Conservation (phyloP, 768 basidiomycete species). For the Termitomyces heimii region DNA sequence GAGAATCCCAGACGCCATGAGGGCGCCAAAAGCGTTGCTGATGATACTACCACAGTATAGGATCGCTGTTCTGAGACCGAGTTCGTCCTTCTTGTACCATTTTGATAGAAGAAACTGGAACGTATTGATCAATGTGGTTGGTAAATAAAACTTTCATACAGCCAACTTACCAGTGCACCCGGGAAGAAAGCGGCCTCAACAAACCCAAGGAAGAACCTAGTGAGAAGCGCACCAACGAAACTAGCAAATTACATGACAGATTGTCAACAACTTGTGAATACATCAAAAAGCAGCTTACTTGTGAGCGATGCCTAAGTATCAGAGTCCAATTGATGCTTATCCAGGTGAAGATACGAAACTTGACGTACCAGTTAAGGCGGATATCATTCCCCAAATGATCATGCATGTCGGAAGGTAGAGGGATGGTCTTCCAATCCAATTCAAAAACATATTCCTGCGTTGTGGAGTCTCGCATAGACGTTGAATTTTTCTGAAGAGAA, state of each 20-base stretch:
- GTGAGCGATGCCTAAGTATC: constrained; percentile 13
- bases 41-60: constrained; percentile 70
- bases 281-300: constrained; percentile 9
- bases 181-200: constrained; percentile 71
- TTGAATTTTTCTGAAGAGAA: background rate
- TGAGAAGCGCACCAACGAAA: constrained; percentile 59
- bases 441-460: constrained; percentile 62
- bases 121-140: background rate
- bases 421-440: constrained; percentile 57
- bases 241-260: constrained; percentile 20
- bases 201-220: constrained; percentile 75
- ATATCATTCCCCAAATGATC: constrained; percentile 59
- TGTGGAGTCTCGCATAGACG: background rate
- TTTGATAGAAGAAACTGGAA: constrained; percentile 48
- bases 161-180: constrained; percentile 42
- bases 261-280: background rate
- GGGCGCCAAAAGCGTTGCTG: constrained; percentile 76
- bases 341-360: background rate
- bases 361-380: constrained; percentile 39
- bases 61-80: constrained; percentile 63
- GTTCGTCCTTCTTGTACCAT: constrained; percentile 70
- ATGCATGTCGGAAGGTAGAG: constrained; percentile 58
- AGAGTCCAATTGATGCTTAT: background rate
- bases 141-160: constrained; percentile 1
- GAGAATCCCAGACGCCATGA: constrained; percentile 74